Conservation (phyloP, 176 grass and related monocot species). For the Puya raimondii region DNA sequence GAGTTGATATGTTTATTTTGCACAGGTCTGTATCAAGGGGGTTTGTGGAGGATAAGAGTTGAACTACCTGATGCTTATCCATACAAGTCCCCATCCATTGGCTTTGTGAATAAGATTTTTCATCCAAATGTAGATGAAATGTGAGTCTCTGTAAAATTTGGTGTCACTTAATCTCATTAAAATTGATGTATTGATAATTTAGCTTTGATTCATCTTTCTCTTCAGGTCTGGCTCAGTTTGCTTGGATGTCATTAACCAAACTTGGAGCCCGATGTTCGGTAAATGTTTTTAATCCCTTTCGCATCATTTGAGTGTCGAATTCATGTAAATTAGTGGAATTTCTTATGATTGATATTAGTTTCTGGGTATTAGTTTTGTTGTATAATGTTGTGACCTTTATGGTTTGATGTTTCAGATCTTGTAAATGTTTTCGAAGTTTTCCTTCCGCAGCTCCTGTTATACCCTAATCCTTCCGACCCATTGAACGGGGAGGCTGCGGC, state of each 20-base stretch:
- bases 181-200: background rate
- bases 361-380: background rate
- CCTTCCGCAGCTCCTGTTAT: constrained; percentile 46
- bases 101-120: constrained; percentile 48
- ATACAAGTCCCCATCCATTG: constrained; percentile 56
- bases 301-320: background rate
- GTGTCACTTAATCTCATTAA: background rate
- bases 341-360: background rate
- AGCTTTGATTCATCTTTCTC: background rate
- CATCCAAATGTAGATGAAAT: constrained; percentile 57
- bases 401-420: constrained; percentile 25
- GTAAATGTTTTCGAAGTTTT: constrained; percentile 56
- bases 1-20: background rate
- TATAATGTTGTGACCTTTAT: background rate
- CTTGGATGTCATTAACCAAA: constrained; percentile 58
- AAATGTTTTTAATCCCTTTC: background rate
- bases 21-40: constrained; percentile 55
- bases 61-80: constrained; percentile 48
- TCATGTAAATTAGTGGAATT: background rate
- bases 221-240: constrained; percentile 41
- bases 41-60: constrained; percentile 43
- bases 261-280: constrained; percentile 63
- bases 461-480: constrained; percentile 46
- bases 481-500: constrained; percentile 48
- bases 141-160: constrained; percentile 24